Evolutionary conservation across 495 filamentous ascomycete species (phyloP), one percentile per base, ranked within the genome.

Genomic region (Hypoxylon lienhwacheense): DNA sequence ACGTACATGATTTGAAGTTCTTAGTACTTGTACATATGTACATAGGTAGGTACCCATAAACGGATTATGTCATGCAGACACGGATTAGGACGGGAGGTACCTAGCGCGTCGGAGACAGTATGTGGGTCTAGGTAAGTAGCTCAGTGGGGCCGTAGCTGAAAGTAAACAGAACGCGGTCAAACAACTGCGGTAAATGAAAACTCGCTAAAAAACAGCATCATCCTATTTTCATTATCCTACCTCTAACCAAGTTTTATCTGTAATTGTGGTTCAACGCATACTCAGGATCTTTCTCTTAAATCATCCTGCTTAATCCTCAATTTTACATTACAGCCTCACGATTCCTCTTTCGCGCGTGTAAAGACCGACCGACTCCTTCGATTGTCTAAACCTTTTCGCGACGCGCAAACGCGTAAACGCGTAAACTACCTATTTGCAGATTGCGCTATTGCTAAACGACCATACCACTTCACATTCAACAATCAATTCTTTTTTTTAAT

Each of bases 101-200:
- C n/a, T n/a, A n/a, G n/a, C n/a, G n/a, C n/a, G n/a, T n/a, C n/a
- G n/a, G n/a, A n/a, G n/a, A n/a, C n/a, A n/a, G n/a, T n/a, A n/a
- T n/a, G n/a, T n/a, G n/a, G n/a, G n/a, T n/a, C n/a, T n/a, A n/a
- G n/a, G n/a, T n/a, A n/a, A n/a, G n/a, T n/a, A n/a, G n/a, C n/a
- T n/a, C 28, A n/a, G 28, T n/a, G 28, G 28, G 12, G 8, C 28
- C 28, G 7, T n/a, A 31, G 7, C 12, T 10, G 24, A 60, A 62
- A 55, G 60, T 63, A 63, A 63, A 63, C 60, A 63, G 55, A 63
- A 59, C 55, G 50, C 55, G 55, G 50, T 63, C 55, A 21, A 51
- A 8, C 16, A 55, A 12, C 55, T n/a, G n/a, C 60, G 60, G 60
- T 63, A 31, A 31, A 2, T 44, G 40, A 47, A 47, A n/a, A n/a